A percentile compares a stretch with the other conserved stretches of the same genome.
Conservation (phyloP, 2,329 filamentous ascomycete genomes). For the Penicillium sp. region DNA sequence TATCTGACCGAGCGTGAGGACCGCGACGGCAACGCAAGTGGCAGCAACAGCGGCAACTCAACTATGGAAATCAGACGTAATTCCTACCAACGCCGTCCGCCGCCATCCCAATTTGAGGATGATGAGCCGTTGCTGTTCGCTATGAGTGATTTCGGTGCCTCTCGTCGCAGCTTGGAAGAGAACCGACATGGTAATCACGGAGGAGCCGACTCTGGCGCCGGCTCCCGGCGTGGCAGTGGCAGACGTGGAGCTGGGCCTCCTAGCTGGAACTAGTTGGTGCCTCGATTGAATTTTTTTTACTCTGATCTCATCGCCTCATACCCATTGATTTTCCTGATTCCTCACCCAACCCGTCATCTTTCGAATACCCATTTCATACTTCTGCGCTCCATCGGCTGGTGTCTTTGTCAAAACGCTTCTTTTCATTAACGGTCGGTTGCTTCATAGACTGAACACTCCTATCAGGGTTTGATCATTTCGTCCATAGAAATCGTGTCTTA, state of each 20-base stretch:
- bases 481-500: conserved; percentile 6
- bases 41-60: conserved; percentile 41
- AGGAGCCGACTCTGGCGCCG: conserved; percentile 27
- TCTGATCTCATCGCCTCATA: background rate
- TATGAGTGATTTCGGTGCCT: conserved; percentile 48
- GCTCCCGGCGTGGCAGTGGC: conserved; percentile 37
- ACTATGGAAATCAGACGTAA: conserved; percentile 37
- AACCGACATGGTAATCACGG: conserved; percentile 35
- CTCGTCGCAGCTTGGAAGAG: conserved; percentile 45
- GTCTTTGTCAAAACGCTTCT: conserved; percentile 9
- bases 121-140: conserved; percentile 48
- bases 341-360: background rate
- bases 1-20: conserved; percentile 40
- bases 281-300: background rate
- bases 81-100: conserved; percentile 33
- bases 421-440: conserved; percentile 7
- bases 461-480: conserved; percentile 5
- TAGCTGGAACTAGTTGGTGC: conserved; percentile 29
- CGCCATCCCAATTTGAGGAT: conserved; percentile 38
- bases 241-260: conserved; percentile 35
- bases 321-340: background rate
- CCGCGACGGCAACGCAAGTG: conserved; percentile 40
- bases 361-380: conserved; percentile 1
- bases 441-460: conserved; percentile 20
- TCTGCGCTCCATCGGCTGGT: background rate